Conservation (phyloP, 495 filamentous ascomycete species). For the Umbilicaria muhlenbergii region DNA sequence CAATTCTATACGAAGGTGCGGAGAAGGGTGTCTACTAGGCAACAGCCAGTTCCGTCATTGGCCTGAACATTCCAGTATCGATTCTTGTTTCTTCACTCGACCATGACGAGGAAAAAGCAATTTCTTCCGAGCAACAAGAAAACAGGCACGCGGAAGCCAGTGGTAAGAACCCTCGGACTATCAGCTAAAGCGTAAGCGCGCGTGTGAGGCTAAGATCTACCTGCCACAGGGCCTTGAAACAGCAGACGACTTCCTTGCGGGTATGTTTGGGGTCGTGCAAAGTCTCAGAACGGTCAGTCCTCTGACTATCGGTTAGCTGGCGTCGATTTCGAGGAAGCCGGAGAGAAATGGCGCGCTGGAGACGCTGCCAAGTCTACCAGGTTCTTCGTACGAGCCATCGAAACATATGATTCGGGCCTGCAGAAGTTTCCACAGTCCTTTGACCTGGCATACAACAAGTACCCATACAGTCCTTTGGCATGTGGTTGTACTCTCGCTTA, state of each 20-base stretch:
- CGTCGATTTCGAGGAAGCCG: slow-evolving; percentile 50
- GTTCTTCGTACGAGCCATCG: slow-evolving; percentile 52
- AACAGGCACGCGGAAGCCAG: slow-evolving; percentile 16
- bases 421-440: slow-evolving; percentile 39
- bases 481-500: slow-evolving; percentile 6
- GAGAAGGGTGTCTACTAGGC: too few relatives aligned
- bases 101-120: slow-evolving; percentile 38
- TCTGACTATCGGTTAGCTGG: slow-evolving; percentile 29
- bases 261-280: slow-evolving; percentile 16
- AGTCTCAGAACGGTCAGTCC: not conserved
- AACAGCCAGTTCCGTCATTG: too few relatives aligned
- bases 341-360: slow-evolving; percentile 59
- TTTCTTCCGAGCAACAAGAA: slow-evolving; percentile 35
- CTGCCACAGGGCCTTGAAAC: slow-evolving; percentile 32
- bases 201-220: too few relatives aligned
- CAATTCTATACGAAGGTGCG: too few relatives aligned
- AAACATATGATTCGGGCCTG: slow-evolving; percentile 46
- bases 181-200: not conserved
- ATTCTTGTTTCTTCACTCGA: not conserved
- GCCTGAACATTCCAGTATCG: too few relatives aligned
- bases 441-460: slow-evolving; percentile 66
- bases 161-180: not conserved
- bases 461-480: slow-evolving; percentile 8
- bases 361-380: slow-evolving; percentile 53
- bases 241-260: slow-evolving; percentile 46